phyloP scores from a whole-genome alignment of 495 filamentous ascomycete species.

The Tirmania nivea region DNA sequence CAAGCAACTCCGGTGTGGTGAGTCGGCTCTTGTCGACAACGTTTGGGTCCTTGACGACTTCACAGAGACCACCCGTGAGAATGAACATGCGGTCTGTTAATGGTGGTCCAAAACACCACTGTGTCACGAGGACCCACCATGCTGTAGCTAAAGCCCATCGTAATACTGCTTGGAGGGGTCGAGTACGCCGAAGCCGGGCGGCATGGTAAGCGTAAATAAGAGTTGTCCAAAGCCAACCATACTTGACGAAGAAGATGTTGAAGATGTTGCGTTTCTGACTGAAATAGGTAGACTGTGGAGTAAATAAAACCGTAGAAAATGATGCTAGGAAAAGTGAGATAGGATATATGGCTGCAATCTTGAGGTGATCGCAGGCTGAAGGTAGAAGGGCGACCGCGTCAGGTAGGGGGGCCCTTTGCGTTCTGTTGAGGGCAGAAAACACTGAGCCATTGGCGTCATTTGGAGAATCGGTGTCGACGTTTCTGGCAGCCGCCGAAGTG shows the following conservation, averaged over 20 bases:
- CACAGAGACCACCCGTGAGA: slow-evolving; percentile 63
- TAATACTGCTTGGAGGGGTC: slow-evolving; percentile 29
- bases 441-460: too few relatives aligned
- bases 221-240: slow-evolving; percentile 81
- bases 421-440: too few relatives aligned
- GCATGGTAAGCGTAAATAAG: slow-evolving; percentile 34
- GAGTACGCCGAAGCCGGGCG: slow-evolving; percentile 13
- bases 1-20: slow-evolving; percentile 28
- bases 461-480: too few relatives aligned
- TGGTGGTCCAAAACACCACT: slow-evolving; percentile 87
- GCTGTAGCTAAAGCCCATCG: slow-evolving; percentile 49
- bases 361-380: slow-evolving; percentile 3
- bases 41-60: slow-evolving; percentile 21
- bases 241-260: slow-evolving; percentile 82
- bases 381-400: too few relatives aligned
- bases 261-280: slow-evolving; percentile 76
- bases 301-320: not conserved
- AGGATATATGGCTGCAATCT: slow-evolving; percentile 50
- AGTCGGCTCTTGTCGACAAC: slow-evolving; percentile 16
- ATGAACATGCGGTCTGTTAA: slow-evolving; percentile 71
- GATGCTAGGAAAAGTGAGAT: slow-evolving; percentile 54
- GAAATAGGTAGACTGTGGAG: slow-evolving; percentile 51
- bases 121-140: slow-evolving; percentile 64
- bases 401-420: too few relatives aligned
- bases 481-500: too few relatives aligned